Evolutionary conservation across 768 basidiomycete species (phyloP).

Genomic region (Trichaptum fuscoviolaceum): DNA sequence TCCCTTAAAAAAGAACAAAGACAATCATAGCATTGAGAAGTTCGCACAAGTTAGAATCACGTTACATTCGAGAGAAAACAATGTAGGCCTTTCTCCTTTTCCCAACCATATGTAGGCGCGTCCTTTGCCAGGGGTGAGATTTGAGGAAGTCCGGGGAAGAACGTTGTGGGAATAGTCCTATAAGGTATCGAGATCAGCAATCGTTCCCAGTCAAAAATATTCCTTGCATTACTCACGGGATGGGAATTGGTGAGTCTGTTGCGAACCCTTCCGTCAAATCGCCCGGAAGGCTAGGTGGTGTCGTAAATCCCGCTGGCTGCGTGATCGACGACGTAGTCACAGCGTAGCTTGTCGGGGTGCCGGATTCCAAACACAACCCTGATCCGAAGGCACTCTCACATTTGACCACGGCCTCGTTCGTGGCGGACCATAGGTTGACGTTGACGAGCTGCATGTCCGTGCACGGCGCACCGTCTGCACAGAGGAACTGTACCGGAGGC

Average conservation of each 20-base stretch:
- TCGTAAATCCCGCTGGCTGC: slow-evolving; percentile 22
- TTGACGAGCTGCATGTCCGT: slow-evolving; percentile 21
- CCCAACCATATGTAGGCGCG: too few species aligned
- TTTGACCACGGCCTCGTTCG: slow-evolving; percentile 20
- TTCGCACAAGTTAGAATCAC: too few species aligned
- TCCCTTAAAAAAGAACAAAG: too few species aligned
- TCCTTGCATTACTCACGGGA: slow-evolving; percentile 17
- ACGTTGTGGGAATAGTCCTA: slow-evolving; percentile 23
- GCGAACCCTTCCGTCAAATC: slow-evolving; percentile 20
- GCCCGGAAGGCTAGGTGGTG: slow-evolving; percentile 22
- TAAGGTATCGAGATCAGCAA: not conserved
- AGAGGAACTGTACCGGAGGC: slow-evolving; percentile 22
- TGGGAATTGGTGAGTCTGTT: slow-evolving; percentile 20
- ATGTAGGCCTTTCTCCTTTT: too few species aligned
- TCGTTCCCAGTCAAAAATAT: not conserved
- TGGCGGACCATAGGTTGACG: slow-evolving; percentile 25
- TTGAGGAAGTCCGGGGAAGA: slow-evolving; percentile 21
- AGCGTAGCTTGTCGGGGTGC: slow-evolving; percentile 20
- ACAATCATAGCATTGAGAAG: too few species aligned
- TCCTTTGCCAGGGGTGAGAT: slow-evolving; percentile 19
- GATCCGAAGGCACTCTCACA: slow-evolving; percentile 26
- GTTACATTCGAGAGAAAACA: too few species aligned
- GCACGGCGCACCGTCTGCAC: slow-evolving; percentile 23
- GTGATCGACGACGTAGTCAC: slow-evolving; percentile 18
- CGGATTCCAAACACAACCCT: slow-evolving; percentile 21